A percentile compares a stretch with the other conserved stretches of the same genome.
Evolutionary conservation across 768 basidiomycete genomes (phyloP).

Genomic region (Phylloporus arenicola): DNA sequence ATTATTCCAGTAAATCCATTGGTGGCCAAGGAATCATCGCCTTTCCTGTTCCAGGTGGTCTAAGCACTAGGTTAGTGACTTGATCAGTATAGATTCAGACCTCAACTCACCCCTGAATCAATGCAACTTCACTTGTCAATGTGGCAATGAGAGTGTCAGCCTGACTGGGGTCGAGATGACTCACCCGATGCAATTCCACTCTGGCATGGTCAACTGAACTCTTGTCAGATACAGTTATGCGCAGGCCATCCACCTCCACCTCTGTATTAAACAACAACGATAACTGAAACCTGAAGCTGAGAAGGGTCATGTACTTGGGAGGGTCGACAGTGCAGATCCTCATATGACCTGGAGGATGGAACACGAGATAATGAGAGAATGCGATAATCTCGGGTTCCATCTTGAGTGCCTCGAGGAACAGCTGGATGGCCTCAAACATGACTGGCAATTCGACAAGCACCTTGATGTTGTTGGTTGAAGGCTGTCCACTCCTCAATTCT

Average conservation of each 20-base stretch:
- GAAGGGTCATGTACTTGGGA: constrained; percentile 50
- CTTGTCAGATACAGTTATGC: constrained; percentile 37
- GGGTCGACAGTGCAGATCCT: too few relatives aligned
- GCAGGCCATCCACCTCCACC: constrained; percentile 35
- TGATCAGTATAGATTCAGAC: too few relatives aligned
- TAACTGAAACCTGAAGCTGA: constrained; percentile 54
- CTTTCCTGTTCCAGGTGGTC: constrained; percentile 77
- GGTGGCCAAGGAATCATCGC: constrained; percentile 27
- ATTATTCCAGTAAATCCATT: neutral
- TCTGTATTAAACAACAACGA: constrained; percentile 45
- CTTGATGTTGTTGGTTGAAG: constrained; percentile 19
- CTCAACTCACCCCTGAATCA: too few relatives aligned
- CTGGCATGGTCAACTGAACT: constrained; percentile 44
- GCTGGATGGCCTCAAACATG: too few relatives aligned
- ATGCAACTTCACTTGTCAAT: constrained; percentile 46
- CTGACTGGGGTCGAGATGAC: constrained; percentile 65
- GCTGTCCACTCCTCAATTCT: constrained; percentile 28
- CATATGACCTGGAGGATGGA: constrained; percentile 36
- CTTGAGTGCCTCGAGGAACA: too few relatives aligned
- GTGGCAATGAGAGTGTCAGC: constrained; percentile 62
- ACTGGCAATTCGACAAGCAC: constrained; percentile 57
- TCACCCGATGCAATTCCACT: constrained; percentile 38
- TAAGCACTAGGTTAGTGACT: too few relatives aligned
- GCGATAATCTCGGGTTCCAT: too few relatives aligned
- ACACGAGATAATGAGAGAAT: constrained; percentile 48